Evolutionary conservation across 805 yeast genomes (phyloP).

Genomic region (Kuraishia borneana): DNA sequence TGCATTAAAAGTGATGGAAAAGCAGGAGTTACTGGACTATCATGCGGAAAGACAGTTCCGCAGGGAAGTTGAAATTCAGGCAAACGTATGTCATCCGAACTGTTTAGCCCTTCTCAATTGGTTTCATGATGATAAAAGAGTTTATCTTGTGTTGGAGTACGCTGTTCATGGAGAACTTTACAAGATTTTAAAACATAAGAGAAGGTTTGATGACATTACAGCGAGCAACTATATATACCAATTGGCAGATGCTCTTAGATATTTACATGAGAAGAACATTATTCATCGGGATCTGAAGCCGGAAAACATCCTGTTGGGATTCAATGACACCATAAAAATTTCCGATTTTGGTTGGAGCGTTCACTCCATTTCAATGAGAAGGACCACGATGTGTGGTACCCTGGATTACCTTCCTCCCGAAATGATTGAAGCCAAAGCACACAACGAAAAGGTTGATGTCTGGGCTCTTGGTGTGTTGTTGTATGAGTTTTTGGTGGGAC

Average conservation of each 20-base stretch:
- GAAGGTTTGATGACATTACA: slow-evolving; percentile 57
- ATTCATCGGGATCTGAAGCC: slow-evolving; percentile 94
- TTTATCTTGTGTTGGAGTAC: slow-evolving; percentile 77
- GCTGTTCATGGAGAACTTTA: slow-evolving; percentile 83
- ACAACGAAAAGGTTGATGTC: slow-evolving; percentile 69
- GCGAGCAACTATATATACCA: slow-evolving; percentile 79
- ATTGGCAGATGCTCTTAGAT: slow-evolving; percentile 67
- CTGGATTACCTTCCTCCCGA: slow-evolving; percentile 93
- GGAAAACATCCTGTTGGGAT: slow-evolving; percentile 75
- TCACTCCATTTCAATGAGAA: slow-evolving; percentile 40
- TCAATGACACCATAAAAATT: slow-evolving; percentile 66
- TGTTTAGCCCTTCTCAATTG: slow-evolving; percentile 75
- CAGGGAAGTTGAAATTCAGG: slow-evolving; percentile 87
- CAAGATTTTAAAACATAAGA: slow-evolving; percentile 51
- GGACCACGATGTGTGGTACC: slow-evolving; percentile 90
- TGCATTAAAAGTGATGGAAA: slow-evolving; percentile 88
- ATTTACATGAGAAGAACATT: slow-evolving; percentile 69
- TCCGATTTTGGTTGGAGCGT: slow-evolving; percentile 98
- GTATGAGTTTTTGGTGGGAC: slow-evolving; percentile 79
- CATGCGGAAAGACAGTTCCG: slow-evolving; percentile 79
- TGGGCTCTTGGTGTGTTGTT: slow-evolving; percentile 90
- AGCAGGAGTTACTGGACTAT: slow-evolving; percentile 60
- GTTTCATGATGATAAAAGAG: slow-evolving; percentile 72
- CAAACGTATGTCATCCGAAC: slow-evolving; percentile 66
- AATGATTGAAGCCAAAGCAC: slow-evolving; percentile 75